A percentile compares a stretch with the other conserved stretches of the same genome.
These are phyloP conservation scores for Solanum hybrid DNA, from an alignment of 305 asterid species.

Conservation along the genomic window DNA sequence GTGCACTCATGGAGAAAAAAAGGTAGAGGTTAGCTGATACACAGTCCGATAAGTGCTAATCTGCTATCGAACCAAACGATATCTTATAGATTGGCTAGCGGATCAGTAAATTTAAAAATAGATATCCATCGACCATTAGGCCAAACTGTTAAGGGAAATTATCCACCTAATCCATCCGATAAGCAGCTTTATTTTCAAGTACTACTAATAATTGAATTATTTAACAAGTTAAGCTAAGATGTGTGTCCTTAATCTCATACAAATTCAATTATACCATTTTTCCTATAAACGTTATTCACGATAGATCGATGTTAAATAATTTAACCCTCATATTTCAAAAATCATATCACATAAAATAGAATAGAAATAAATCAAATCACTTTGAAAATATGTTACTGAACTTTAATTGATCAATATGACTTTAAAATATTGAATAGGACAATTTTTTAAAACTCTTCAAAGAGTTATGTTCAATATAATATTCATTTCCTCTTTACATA, in stretches of 20 bases:
- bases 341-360: background rate
- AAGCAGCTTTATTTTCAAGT: background rate
- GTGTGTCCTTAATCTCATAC: background rate
- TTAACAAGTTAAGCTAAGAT: background rate
- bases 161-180: background rate
- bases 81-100: no score
- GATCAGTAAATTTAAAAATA: no score
- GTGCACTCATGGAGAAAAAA: no score
- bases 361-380: no score
- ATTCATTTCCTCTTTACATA: background rate
- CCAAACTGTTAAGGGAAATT: background rate
- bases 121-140: no score
- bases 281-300: background rate
- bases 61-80: background rate
- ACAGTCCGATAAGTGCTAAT: rapidly evolving
- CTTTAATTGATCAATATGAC: background rate
- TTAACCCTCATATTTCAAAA: background rate
- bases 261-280: background rate
- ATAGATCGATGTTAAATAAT: background rate
- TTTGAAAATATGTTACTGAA: background rate
- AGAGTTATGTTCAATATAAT: background rate
- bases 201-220: background rate
- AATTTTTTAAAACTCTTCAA: background rate
- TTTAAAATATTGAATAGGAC: background rate
- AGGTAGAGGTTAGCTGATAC: no score